Evolutionary conservation across 2,329 filamentous ascomycete species (phyloP), one percentile per base, ranked within the genome.

Genomic region (Pezicula rhizophila): DNA sequence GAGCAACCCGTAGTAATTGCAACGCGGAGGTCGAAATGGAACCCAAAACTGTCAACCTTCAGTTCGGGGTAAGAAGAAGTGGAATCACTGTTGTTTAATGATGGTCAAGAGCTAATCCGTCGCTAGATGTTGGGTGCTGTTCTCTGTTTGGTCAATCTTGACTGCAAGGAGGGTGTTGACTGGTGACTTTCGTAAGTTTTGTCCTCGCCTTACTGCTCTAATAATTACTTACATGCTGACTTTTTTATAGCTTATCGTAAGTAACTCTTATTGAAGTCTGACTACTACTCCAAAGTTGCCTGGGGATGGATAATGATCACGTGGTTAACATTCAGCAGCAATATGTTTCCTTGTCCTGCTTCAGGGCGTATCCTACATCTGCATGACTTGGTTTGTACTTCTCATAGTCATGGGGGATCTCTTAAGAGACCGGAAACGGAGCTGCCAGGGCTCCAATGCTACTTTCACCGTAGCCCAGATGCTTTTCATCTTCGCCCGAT

Each of bases 171-270:
- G 53, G 45, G 18, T 61, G 12, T 50, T 63, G 47, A 58, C 49
- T 10, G 49, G 44, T 39, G 49, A 47, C 41, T 61, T 61, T 59
- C 52, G 60, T 62, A 51, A 54, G 60, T 58, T 33, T 39, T 8
- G 18, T 25, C 28, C 17, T 33, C 15, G 2, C 12, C 20, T 31
- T 3, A 5, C 40, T 42, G 33, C 12, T 37, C 39, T 8, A 31
- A 37, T n/a, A n/a, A n/a, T n/a, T n/a, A n/a, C n/a, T 10, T 33
- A 2, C 10, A 40, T 37, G 20, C 40, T 51, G n/a, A 38, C 15
- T n/a, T 23, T 10, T 23, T 12, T 23, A 35, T 41, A 58, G 56
- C 54, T 45, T 57, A 49, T 56, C 52, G 48, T 58, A 48, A 57
- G 57, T 60, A 31, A 8, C 17, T 25, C n/a, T 8, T 23, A 23